These are phyloP conservation scores for Aspergillus quadrilineatus DNA, from an alignment of 2,329 filamentous ascomycete genomes.

Conservation along the genomic window DNA sequence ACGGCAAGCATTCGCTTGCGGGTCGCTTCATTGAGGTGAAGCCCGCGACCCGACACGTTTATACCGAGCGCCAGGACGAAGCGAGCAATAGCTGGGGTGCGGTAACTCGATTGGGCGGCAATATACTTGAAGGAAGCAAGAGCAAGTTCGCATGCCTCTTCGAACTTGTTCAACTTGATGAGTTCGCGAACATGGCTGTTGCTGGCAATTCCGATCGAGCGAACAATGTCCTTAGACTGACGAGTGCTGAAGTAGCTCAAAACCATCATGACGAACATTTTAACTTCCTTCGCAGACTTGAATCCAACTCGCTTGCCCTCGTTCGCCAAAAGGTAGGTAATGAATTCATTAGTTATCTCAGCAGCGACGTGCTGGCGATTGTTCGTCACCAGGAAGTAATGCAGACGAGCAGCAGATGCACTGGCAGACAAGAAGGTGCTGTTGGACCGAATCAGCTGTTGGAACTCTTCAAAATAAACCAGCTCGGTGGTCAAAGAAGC, in stretches of 20 bases:
- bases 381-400: slow-evolving; percentile 30
- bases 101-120: slow-evolving; percentile 32
- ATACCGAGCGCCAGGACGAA: slow-evolving; percentile 38
- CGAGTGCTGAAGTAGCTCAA: slow-evolving; percentile 37
- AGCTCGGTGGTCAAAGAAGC: slow-evolving; percentile 46
- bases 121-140: slow-evolving; percentile 36
- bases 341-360: slow-evolving; percentile 32
- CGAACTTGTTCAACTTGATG: slow-evolving; percentile 30
- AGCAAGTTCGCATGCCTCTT: slow-evolving; percentile 36
- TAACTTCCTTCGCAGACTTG: slow-evolving; percentile 27
- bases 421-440: slow-evolving; percentile 37
- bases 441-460: slow-evolving; percentile 38
- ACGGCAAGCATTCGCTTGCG: slow-evolving; percentile 43
- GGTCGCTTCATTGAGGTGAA: slow-evolving; percentile 36
- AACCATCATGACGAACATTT: slow-evolving; percentile 33
- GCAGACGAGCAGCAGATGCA: slow-evolving; percentile 35
- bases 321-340: slow-evolving; percentile 32
- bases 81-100: slow-evolving; percentile 30
- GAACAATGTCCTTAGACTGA: slow-evolving; percentile 34
- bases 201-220: slow-evolving; percentile 39
- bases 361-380: slow-evolving; percentile 25
- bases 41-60: slow-evolving; percentile 37
- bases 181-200: slow-evolving; percentile 31
- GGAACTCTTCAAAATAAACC: slow-evolving; percentile 43
- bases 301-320: slow-evolving; percentile 32